A percentile compares a stretch with the other conserved stretches of the same genome.
Evolutionary conservation across 2,329 filamentous ascomycete genomes (phyloP).

Genomic region (Venturia asperata): DNA sequence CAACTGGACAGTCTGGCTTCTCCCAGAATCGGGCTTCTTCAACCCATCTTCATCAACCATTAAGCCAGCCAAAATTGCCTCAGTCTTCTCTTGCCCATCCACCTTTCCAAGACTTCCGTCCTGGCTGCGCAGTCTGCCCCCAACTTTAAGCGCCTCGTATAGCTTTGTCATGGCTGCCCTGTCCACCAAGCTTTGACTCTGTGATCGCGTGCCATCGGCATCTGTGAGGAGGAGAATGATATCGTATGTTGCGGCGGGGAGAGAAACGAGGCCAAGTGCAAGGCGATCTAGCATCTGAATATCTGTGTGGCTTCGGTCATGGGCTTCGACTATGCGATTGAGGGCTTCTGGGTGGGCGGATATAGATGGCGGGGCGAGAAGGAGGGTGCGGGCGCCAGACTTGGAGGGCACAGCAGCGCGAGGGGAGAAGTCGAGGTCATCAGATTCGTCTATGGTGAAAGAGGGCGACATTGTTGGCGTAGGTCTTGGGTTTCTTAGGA

Average conservation of each 20-base stretch:
- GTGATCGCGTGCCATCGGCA: constrained; percentile 57
- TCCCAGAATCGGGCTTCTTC: constrained; percentile 60
- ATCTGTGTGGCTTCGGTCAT: constrained; percentile 72
- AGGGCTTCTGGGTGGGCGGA: constrained; percentile 77
- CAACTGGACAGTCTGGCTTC: constrained; percentile 53
- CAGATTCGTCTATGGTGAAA: constrained; percentile 13
- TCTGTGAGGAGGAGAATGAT: constrained; percentile 77
- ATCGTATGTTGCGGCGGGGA: constrained; percentile 74
- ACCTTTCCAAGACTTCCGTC: constrained; percentile 51
- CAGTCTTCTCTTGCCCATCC: constrained; percentile 43
- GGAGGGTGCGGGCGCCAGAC: constrained; percentile 48
- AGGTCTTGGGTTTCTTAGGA: neutral
- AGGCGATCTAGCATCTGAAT: constrained; percentile 97
- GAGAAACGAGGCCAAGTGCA: constrained; percentile 67
- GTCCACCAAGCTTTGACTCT: constrained; percentile 58
- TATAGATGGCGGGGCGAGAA: constrained; percentile 85
- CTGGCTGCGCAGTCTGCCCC: constrained; percentile 62
- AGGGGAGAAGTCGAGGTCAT: constrained; percentile 15
- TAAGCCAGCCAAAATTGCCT: constrained; percentile 78
- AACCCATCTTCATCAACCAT: constrained; percentile 58
- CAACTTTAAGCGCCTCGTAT: constrained; percentile 56
- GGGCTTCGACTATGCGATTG: constrained; percentile 59
- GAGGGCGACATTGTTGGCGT: constrained; percentile 16
- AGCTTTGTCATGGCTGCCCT: constrained; percentile 54
- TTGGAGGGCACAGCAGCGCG: neutral